These are phyloP conservation scores for Cynara cardunculus DNA, from an alignment of 129 eudicot genomes.

Conservation along the genomic window DNA sequence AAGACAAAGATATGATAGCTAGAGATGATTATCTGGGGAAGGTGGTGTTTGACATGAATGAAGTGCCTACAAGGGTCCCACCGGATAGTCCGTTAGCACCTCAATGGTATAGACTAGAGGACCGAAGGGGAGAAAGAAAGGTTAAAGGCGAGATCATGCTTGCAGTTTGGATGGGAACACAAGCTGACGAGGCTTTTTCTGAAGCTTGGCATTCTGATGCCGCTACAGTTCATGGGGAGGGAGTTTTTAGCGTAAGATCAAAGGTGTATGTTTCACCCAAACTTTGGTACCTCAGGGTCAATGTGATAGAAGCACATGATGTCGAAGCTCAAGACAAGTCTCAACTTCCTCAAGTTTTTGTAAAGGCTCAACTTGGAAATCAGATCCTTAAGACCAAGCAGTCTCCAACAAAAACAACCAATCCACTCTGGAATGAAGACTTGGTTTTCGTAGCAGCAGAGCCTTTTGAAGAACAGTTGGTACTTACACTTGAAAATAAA, in stretches of 20 bases:
- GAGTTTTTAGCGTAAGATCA: conserved; percentile 64
- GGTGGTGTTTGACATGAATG: conserved; percentile 82
- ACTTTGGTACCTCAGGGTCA: conserved; percentile 87
- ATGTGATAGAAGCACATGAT: conserved; percentile 91
- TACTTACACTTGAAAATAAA: conserved; percentile 66
- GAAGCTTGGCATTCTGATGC: conserved; percentile 98
- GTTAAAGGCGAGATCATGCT: conserved; percentile 78
- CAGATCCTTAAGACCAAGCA: conserved; percentile 63
- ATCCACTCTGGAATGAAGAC: conserved; percentile 90
- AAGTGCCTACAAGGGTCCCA: conserved; percentile 80
- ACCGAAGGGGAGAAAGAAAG: conserved; percentile 52
- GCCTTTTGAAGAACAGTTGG: conserved; percentile 81
- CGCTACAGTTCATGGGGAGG: conserved; percentile 75
- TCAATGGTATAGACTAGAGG: conserved; percentile 86
- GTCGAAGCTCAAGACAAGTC: conserved; percentile 62
- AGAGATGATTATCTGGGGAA: conserved; percentile 78
- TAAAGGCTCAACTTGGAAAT: conserved; percentile 74
- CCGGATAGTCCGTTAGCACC: conserved; percentile 97
- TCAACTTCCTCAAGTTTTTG: conserved; percentile 69
- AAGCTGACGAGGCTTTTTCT: conserved; percentile 95
- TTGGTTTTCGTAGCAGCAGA: conserved; percentile 85
- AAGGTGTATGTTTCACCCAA: conserved; percentile 92
- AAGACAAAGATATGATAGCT: conserved; percentile 67
- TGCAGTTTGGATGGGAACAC: conserved; percentile 99
- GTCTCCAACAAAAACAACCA: conserved; percentile 50